phyloP scores from a whole-genome alignment of 2,329 filamentous ascomycete species.

The Monilinia aucupariae region DNA sequence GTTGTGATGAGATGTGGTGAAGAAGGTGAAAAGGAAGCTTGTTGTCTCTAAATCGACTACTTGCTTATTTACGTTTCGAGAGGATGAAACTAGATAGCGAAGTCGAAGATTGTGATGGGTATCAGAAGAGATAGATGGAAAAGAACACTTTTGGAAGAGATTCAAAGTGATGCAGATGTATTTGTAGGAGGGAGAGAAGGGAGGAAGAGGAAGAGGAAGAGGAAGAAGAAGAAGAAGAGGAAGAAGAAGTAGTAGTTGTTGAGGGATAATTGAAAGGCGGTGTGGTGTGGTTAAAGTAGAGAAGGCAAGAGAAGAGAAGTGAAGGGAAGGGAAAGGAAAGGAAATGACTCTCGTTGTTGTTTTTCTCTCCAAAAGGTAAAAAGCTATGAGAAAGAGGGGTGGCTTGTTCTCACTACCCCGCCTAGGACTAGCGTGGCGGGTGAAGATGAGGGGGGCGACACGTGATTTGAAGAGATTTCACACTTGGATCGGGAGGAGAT shows the following conservation, averaged over 20 bases:
- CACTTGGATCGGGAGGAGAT: rapidly evolving
- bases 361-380: background rate
- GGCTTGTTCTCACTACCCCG: slow-evolving; percentile 1
- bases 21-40: background rate
- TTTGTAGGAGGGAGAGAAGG: background rate
- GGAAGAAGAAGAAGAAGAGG: background rate
- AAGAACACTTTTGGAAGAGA: background rate
- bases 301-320: too few relatives aligned
- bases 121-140: background rate
- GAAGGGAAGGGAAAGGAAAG: too few relatives aligned
- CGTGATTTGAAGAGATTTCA: slow-evolving; percentile 14
- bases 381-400: background rate
- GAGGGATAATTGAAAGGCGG: slow-evolving; percentile 5
- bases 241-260: background rate
- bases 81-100: slow-evolving; percentile 11
- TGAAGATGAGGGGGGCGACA: background rate
- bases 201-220: background rate
- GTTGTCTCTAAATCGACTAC: too few relatives aligned
- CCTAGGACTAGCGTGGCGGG: slow-evolving; percentile 7
- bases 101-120: slow-evolving; percentile 6
- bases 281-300: slow-evolving; percentile 4
- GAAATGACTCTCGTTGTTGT: too few relatives aligned
- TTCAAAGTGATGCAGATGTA: background rate
- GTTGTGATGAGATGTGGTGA: slow-evolving; percentile 34
- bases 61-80: too few relatives aligned